A percentile compares a stretch with the other conserved stretches of the same genome.
These are phyloP conservation scores for Cladosporium sp. DNA, from an alignment of 2,329 filamentous ascomycete genomes.

Conservation along the genomic window DNA sequence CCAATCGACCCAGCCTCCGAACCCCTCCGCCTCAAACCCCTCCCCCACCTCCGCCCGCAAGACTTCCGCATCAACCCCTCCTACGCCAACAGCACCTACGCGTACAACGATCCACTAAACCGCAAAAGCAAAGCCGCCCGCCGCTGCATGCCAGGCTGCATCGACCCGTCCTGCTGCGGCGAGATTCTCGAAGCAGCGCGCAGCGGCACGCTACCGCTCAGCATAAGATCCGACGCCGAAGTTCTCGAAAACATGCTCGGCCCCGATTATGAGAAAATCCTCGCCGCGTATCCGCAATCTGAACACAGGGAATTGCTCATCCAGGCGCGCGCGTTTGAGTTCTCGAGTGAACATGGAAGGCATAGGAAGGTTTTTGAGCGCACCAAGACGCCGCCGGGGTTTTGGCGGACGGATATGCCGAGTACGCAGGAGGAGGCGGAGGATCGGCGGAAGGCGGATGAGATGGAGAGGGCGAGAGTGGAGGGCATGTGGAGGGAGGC, in stretches of 20 bases:
- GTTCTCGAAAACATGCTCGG: slow-evolving; percentile 27
- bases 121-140: slow-evolving; percentile 53
- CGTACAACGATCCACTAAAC: slow-evolving; percentile 68
- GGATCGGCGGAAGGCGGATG: slow-evolving; percentile 61
- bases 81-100: slow-evolving; percentile 67
- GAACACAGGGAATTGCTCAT: slow-evolving; percentile 64
- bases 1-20: slow-evolving; percentile 31
- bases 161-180: slow-evolving; percentile 68
- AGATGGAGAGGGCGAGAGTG: slow-evolving; percentile 59
- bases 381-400: slow-evolving; percentile 72
- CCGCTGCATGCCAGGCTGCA: slow-evolving; percentile 68
- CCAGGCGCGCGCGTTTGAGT: slow-evolving; percentile 67
- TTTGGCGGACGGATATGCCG: slow-evolving; percentile 88
- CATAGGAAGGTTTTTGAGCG: slow-evolving; percentile 72
- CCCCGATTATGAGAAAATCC: slow-evolving; percentile 19
- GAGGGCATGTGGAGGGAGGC: slow-evolving; percentile 76
- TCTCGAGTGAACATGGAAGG: slow-evolving; percentile 71
- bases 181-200: slow-evolving; percentile 63
- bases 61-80: slow-evolving; percentile 81
- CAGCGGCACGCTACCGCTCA: slow-evolving; percentile 21
- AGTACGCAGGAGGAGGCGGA: slow-evolving; percentile 72
- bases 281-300: slow-evolving; percentile 27
- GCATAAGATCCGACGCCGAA: slow-evolving; percentile 23
- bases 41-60: slow-evolving; percentile 55
- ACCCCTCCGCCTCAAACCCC: slow-evolving; percentile 54